A percentile compares a stretch with the other conserved stretches of the same genome.
Conservation (phyloP, 495 filamentous ascomycete species). For the Clohesyomyces aquaticus region DNA sequence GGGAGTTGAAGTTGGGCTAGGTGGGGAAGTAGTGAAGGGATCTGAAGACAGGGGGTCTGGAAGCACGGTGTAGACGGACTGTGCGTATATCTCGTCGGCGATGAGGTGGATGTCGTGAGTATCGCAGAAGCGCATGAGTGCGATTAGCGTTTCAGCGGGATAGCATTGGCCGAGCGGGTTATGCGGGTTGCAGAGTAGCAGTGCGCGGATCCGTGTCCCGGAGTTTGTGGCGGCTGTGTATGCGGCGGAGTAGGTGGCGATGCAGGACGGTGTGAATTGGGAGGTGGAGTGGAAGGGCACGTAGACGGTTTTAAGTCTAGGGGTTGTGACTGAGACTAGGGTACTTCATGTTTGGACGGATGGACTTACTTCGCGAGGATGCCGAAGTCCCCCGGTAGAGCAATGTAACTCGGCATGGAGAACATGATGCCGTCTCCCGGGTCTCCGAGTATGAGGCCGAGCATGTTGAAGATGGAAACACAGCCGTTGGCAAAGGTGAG, state of each 20-base stretch:
- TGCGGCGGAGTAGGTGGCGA: constrained; percentile 29
- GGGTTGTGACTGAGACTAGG: not conserved
- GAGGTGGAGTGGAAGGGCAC: not conserved
- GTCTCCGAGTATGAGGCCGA: constrained; percentile 32
- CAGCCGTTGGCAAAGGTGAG: constrained; percentile 35
- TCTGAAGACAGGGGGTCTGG: not conserved
- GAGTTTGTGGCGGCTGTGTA: constrained; percentile 18
- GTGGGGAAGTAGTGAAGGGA: no score
- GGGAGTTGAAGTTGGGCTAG: not conserved
- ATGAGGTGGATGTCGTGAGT: constrained; percentile 61
- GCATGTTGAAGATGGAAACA: constrained; percentile 35
- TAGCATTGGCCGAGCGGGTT: constrained; percentile 66
- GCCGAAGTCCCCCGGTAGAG: constrained; percentile 35
- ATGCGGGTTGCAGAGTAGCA: constrained; percentile 64
- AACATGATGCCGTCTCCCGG: constrained; percentile 42
- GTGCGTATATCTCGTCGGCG: constrained; percentile 66
- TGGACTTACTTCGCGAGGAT: constrained; percentile 19
- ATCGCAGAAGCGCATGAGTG: constrained; percentile 57
- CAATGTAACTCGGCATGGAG: constrained; percentile 35
- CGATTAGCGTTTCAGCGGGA: constrained; percentile 51
- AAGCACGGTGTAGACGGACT: constrained; percentile 49
- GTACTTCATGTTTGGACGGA: not conserved
- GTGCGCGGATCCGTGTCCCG: constrained; percentile 25
- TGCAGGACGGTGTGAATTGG: not conserved
- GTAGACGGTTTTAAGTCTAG: not conserved